Evolutionary conservation across 23 red algal genomes (phyloP).

Genomic region (Gracilaria domingensis): DNA sequence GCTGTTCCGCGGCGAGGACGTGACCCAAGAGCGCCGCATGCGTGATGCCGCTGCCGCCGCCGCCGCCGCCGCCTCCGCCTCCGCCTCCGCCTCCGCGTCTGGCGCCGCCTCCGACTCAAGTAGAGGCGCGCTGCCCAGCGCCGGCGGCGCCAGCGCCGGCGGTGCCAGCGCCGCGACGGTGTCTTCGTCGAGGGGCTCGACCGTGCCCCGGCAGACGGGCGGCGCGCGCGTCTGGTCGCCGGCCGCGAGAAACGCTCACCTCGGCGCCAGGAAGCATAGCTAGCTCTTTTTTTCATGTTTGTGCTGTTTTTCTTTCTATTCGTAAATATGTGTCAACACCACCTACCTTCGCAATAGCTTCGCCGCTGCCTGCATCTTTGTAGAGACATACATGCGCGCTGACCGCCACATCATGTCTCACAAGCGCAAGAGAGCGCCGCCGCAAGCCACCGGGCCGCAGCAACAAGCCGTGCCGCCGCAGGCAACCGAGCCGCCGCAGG

Average conservation of each 20-base stretch:
- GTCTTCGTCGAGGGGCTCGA: not conserved
- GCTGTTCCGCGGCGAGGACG: slow-evolving; percentile 10
- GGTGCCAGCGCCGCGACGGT: not conserved
- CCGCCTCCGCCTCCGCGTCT: too few relatives aligned
- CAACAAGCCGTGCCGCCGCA: not conserved
- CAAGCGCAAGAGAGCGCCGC: not conserved
- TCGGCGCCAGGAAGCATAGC: not conserved
- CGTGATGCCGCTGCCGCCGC: not conserved
- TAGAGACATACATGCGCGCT: not conserved
- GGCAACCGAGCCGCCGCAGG: not conserved
- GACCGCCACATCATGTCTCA: not conserved
- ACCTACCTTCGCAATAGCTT: too few relatives aligned
- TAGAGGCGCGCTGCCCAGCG: too few relatives aligned
- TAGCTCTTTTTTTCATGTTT: not conserved
- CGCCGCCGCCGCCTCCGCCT: not conserved
- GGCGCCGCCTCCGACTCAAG: too few relatives aligned
- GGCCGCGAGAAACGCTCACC: not conserved
- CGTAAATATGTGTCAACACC: not conserved
- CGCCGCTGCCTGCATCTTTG: too few relatives aligned
- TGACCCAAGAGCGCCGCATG: slow-evolving; percentile 9
- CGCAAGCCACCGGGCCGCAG: not conserved
- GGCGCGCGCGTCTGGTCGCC: not conserved
- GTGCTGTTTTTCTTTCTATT: not conserved
- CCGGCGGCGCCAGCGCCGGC: not conserved
- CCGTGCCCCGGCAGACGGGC: not conserved